Evolutionary conservation across 805 yeast species (phyloP).

Genomic region (Candida awuae): DNA sequence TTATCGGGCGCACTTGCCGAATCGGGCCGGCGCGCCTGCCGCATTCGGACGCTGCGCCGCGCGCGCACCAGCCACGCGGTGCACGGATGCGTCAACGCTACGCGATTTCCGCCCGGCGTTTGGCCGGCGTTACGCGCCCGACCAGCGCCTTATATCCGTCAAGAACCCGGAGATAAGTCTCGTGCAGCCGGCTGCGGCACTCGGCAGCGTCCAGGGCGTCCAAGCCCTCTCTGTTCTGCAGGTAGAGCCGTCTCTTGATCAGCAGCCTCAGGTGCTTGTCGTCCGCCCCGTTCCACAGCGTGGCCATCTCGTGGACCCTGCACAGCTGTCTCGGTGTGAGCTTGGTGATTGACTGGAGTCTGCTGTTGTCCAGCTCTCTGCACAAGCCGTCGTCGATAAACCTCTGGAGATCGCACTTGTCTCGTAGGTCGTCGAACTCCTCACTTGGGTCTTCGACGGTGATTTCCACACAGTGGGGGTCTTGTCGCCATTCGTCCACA

Average conservation of each 20-base stretch:
- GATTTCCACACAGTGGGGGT: conserved; percentile 52
- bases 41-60: too few relatives aligned
- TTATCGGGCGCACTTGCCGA: too few relatives aligned
- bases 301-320: conserved; percentile 69
- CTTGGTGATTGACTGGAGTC: background rate
- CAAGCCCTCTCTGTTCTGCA: conserved; percentile 75
- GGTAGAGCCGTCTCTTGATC: conserved; percentile 68
- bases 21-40: too few relatives aligned
- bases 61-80: too few relatives aligned
- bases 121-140: background rate
- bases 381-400: conserved; percentile 28
- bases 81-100: too few relatives aligned
- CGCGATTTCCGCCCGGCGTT: background rate
- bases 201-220: conserved; percentile 42
- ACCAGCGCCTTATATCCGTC: conserved; percentile 1
- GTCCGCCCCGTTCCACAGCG: conserved; percentile 34
- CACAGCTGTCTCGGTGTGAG: conserved; percentile 67
- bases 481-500: conserved; percentile 46
- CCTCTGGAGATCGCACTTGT: conserved; percentile 62
- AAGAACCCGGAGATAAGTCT: background rate
- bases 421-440: conserved; percentile 84
- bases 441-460: conserved; percentile 95
- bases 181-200: conserved; percentile 51
- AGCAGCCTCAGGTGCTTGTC: conserved; percentile 35
- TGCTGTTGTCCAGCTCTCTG: conserved; percentile 6